Percentiles rank a stretch among this genome's conserved stretches.
Evolutionary conservation across 2,329 filamentous ascomycete species (phyloP).

Genomic region (Colletotrichum somersetense): DNA sequence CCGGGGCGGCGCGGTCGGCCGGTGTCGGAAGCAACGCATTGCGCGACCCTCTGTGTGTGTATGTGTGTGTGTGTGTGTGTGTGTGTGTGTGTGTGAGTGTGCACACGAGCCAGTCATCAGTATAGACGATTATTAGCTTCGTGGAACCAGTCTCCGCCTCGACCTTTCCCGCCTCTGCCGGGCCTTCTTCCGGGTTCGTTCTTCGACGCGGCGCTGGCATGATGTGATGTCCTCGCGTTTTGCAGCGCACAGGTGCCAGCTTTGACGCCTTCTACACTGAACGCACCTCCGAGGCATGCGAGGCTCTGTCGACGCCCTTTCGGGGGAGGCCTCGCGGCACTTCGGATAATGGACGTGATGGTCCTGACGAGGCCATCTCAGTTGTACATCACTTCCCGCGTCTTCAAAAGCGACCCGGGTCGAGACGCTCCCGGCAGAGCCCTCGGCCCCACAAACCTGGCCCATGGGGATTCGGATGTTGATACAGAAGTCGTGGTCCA

Average conservation of each 20-base stretch:
- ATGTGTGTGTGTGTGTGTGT: too few relatives aligned
- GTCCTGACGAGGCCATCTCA: not conserved
- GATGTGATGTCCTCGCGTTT: not conserved
- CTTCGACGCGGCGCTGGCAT: not conserved
- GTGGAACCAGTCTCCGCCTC: not conserved
- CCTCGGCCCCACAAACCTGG: not conserved
- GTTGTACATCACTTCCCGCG: not conserved
- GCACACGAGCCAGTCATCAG: not conserved
- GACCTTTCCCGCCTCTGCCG: not conserved
- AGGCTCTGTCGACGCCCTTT: not conserved
- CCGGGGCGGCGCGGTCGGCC: not conserved
- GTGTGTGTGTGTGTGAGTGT: not conserved
- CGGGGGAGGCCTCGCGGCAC: not conserved
- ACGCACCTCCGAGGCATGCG: not conserved
- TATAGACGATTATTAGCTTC: not conserved
- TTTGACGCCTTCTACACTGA: not conserved
- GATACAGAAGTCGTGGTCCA: not conserved
- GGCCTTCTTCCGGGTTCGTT: not conserved
- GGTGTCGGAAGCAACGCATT: not conserved
- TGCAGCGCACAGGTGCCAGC: not conserved
- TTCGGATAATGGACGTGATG: too few relatives aligned
- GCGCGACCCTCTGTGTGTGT: too few relatives aligned
- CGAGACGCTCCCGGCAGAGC: not conserved
- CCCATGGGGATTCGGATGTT: not conserved
- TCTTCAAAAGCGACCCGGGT: not conserved